Evolutionary conservation across 371 early-diverging fungal species (phyloP).

Genomic region (Mortierella sp.): DNA sequence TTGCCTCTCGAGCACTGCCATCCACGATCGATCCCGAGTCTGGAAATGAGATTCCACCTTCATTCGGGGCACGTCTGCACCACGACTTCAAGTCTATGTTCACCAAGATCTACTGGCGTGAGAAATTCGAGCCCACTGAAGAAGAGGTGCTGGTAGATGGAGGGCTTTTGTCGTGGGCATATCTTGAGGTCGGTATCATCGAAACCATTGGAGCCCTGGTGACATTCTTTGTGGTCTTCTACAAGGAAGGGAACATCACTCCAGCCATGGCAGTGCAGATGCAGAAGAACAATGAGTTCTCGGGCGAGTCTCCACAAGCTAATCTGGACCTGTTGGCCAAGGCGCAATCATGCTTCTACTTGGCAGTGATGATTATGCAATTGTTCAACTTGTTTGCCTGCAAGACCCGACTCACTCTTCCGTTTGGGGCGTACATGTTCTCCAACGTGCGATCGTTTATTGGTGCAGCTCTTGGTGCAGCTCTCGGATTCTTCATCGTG

Average conservation of each 20-base stretch:
- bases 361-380: slow-evolving; percentile 87
- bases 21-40: slow-evolving; percentile 60
- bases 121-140: slow-evolving; percentile 70
- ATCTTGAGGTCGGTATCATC: slow-evolving; percentile 88
- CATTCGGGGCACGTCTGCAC: slow-evolving; percentile 38
- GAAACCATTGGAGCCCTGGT: slow-evolving; percentile 78
- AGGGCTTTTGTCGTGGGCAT: slow-evolving; percentile 84
- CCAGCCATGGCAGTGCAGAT: slow-evolving; percentile 64
- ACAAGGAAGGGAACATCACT: slow-evolving; percentile 58
- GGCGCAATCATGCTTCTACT: slow-evolving; percentile 85
- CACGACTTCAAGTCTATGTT: slow-evolving; percentile 59
- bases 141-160: slow-evolving; percentile 90
- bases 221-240: slow-evolving; percentile 81
- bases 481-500: slow-evolving; percentile 75
- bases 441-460: slow-evolving; percentile 76
- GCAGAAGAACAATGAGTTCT: slow-evolving; percentile 60
- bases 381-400: slow-evolving; percentile 93
- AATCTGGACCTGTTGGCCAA: slow-evolving; percentile 61
- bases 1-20: slow-evolving; percentile 59
- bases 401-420: slow-evolving; percentile 80
- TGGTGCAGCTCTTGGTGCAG: slow-evolving; percentile 70
- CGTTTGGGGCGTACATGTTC: slow-evolving; percentile 86
- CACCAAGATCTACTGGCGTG: slow-evolving; percentile 69
- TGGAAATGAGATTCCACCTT: slow-evolving; percentile 58
- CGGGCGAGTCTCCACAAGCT: not conserved